These are phyloP conservation scores for Cicer cuneatum DNA, from an alignment of 306 rosid species.

Conservation along the genomic window DNA sequence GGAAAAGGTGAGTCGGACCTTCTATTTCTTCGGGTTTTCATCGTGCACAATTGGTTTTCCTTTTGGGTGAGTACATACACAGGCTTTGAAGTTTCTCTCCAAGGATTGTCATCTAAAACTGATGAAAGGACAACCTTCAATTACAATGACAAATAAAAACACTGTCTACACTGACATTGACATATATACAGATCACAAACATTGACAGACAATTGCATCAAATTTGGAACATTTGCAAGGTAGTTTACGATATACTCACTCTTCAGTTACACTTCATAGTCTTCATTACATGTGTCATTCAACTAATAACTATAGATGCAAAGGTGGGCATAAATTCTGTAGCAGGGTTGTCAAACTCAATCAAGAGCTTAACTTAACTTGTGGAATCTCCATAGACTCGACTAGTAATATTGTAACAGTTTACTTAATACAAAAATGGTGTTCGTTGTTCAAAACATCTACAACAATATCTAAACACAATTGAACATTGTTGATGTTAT, in stretches of 20 bases:
- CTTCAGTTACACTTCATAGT: slow-evolving; percentile 1
- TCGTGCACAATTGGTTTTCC: slow-evolving; percentile 89
- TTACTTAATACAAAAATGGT: neutral
- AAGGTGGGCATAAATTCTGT: neutral
- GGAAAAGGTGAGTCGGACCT: slow-evolving; percentile 55
- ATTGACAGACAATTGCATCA: slow-evolving; percentile 7
- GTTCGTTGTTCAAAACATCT: neutral
- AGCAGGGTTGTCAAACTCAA: neutral
- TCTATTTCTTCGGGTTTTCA: slow-evolving; percentile 94
- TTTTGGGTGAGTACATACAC: slow-evolving; percentile 89
- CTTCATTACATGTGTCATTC: neutral
- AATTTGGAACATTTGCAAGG: neutral
- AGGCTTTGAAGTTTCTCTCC: slow-evolving; percentile 91
- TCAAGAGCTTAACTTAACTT: neutral
- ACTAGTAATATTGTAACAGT: neutral
- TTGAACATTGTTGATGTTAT: neutral
- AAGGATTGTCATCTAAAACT: slow-evolving; percentile 94
- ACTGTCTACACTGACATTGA: neutral
- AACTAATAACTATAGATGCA: neutral
- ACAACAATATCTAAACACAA: neutral
- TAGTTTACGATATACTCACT: neutral
- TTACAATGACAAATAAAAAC: neutral
- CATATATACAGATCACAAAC: neutral
- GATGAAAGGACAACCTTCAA: slow-evolving; percentile 34
- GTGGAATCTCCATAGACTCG: neutral